These are phyloP conservation scores for Astrothelium subdiscretum DNA, from an alignment of 495 filamentous ascomycete species.

Conservation along the genomic window DNA sequence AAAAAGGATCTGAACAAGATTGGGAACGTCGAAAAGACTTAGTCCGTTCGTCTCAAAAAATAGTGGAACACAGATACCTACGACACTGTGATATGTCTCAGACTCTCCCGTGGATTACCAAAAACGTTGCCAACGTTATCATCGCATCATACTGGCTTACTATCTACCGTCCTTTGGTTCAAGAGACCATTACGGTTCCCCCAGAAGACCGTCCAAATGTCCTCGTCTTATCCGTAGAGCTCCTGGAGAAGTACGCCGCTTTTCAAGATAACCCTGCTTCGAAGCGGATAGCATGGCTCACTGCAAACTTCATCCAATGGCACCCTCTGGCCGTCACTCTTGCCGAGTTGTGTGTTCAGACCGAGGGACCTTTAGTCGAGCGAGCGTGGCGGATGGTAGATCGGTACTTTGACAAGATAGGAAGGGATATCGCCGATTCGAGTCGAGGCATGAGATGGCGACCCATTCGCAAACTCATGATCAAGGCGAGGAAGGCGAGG, in stretches of 20 bases:
- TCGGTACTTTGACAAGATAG: not conserved
- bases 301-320: conserved; percentile 5
- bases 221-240: not conserved
- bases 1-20: not conserved
- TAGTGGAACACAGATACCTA: not conserved
- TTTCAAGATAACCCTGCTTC: not conserved
- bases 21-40: not conserved
- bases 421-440: conserved; percentile 2
- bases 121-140: not conserved
- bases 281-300: not conserved
- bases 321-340: conserved; percentile 6
- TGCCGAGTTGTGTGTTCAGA: conserved; percentile 3
- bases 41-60: not conserved
- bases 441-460: conserved; percentile 6
- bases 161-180: not conserved
- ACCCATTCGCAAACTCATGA: conserved; percentile 6
- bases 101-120: not conserved
- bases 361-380: conserved; percentile 1
- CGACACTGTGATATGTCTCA: not conserved
- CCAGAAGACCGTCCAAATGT: not conserved
- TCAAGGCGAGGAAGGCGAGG: conserved; percentile 2
- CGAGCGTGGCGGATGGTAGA: conserved; percentile 6
- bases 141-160: not conserved
- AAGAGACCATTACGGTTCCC: not conserved
- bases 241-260: not conserved